Percentiles rank a stretch among this genome's conserved stretches.
Evolutionary conservation across 2,329 filamentous ascomycete species (phyloP).

Genomic region (Biscogniauxia marginata): DNA sequence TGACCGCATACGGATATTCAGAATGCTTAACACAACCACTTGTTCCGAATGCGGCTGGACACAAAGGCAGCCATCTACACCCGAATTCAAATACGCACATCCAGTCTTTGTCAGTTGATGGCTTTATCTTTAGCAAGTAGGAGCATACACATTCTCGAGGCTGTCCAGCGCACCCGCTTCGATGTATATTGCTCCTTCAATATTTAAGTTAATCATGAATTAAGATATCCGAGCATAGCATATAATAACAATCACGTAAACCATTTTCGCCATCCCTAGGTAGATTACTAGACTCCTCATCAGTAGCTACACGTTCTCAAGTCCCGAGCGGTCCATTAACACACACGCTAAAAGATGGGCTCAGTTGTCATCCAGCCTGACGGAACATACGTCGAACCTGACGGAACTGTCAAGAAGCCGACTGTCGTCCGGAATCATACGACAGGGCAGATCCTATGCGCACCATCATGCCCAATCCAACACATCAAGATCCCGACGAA

Average conservation of each 20-base stretch:
- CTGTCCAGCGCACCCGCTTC: not conserved
- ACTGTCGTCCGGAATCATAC: not conserved
- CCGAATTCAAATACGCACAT: not conserved
- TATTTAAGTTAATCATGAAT: too few species aligned
- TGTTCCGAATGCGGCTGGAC: not conserved
- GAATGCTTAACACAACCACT: not conserved
- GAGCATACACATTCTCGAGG: not conserved
- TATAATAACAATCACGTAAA: too few species aligned
- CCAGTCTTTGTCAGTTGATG: not conserved
- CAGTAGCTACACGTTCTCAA: too few species aligned
- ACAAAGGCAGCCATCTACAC: not conserved
- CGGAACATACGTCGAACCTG: too few species aligned
- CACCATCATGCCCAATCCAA: slow-evolving; percentile 5
- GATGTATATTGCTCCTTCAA: too few species aligned
- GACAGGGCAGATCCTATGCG: slow-evolving; percentile 10
- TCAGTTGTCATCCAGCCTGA: too few species aligned
- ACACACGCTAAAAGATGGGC: too few species aligned
- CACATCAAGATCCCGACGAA: slow-evolving; percentile 2
- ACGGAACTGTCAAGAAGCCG: too few species aligned
- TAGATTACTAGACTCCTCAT: too few species aligned
- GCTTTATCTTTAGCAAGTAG: not conserved
- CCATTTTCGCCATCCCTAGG: too few species aligned
- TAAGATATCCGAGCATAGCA: too few species aligned
- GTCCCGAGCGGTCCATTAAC: too few species aligned
- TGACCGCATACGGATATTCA: not conserved